These are phyloP conservation scores for Epichloe baconii DNA, from an alignment of 2,329 filamentous ascomycete species.

Conservation along the genomic window DNA sequence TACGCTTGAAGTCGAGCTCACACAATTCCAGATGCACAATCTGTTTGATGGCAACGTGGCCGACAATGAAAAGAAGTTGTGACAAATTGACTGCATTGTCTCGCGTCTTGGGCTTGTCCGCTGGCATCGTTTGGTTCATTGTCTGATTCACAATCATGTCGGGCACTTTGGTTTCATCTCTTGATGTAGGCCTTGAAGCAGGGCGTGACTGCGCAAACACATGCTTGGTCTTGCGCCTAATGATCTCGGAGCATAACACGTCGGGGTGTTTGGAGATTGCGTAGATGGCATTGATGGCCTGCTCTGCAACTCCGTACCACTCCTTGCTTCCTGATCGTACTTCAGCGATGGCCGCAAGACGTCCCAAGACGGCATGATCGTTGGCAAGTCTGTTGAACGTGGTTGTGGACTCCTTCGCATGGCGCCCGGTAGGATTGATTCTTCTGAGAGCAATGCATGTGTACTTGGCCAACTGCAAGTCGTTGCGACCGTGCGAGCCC, in stretches of 20 bases:
- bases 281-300: constrained; percentile 92
- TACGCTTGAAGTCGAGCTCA: constrained; percentile 92
- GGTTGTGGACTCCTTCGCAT: constrained; percentile 56
- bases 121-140: constrained; percentile 5
- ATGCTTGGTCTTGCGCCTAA: constrained; percentile 71
- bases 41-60: constrained; percentile 95
- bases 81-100: constrained; percentile 68
- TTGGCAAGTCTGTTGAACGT: constrained; percentile 73
- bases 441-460: constrained; percentile 87
- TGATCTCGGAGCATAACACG: constrained; percentile 78
- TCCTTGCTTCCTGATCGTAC: constrained; percentile 83
- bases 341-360: constrained; percentile 73
- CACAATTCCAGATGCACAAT: constrained; percentile 97
- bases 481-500: constrained; percentile 63
- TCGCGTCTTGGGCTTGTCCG: constrained; percentile 33
- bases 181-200: constrained; percentile 27
- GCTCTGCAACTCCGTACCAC: constrained; percentile 92
- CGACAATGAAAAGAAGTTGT: constrained; percentile 86
- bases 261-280: constrained; percentile 89
- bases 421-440: constrained; percentile 75
- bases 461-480: constrained; percentile 83
- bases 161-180: constrained; percentile 27
- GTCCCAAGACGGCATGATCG: constrained; percentile 74
- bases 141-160: constrained; percentile 19
- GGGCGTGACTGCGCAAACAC: constrained; percentile 49